Evolutionary conservation across 495 filamentous ascomycete species (phyloP).

Genomic region (Terfezia claveryi): DNA sequence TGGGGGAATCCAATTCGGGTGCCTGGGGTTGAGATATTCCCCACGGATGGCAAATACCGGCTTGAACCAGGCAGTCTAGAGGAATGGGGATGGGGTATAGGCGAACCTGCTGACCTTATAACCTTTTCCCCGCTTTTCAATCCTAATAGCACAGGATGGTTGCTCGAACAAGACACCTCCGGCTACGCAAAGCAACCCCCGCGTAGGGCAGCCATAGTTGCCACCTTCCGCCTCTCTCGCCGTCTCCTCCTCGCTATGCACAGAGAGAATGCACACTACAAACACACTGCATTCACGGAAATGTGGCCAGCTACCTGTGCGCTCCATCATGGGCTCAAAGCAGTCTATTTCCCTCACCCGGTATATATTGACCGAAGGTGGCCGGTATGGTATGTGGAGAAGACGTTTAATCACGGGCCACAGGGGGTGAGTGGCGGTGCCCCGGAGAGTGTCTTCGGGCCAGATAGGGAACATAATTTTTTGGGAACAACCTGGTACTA

Average conservation of each 20-base stretch:
- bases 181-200: conserved; percentile 57
- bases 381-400: conserved; percentile 59
- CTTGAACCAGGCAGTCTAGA: conserved; percentile 45
- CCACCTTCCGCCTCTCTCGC: conserved; percentile 59
- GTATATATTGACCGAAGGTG: conserved; percentile 77
- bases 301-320: conserved; percentile 82
- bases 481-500: conserved; percentile 84
- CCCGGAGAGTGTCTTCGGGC: conserved; percentile 50
- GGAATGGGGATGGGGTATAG: conserved; percentile 76
- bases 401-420: conserved; percentile 31
- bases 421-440: conserved; percentile 31
- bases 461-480: conserved; percentile 61
- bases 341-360: conserved; percentile 80
- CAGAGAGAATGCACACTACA: conserved; percentile 53
- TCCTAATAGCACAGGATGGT: conserved; percentile 71
- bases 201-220: conserved; percentile 72
- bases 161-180: conserved; percentile 66
- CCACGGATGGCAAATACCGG: conserved; percentile 43
- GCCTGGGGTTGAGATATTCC: conserved; percentile 35
- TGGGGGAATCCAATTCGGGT: conserved; percentile 65
- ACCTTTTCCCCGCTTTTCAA: conserved; percentile 88
- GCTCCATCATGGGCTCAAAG: conserved; percentile 87
- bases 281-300: conserved; percentile 81
- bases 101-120: conserved; percentile 81
- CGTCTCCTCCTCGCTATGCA: conserved; percentile 76